A percentile compares a stretch with the other conserved stretches of the same genome.
Evolutionary conservation across 1,284 basidiomycete species (phyloP).

Genomic region (Ceratobasidium sp.): DNA sequence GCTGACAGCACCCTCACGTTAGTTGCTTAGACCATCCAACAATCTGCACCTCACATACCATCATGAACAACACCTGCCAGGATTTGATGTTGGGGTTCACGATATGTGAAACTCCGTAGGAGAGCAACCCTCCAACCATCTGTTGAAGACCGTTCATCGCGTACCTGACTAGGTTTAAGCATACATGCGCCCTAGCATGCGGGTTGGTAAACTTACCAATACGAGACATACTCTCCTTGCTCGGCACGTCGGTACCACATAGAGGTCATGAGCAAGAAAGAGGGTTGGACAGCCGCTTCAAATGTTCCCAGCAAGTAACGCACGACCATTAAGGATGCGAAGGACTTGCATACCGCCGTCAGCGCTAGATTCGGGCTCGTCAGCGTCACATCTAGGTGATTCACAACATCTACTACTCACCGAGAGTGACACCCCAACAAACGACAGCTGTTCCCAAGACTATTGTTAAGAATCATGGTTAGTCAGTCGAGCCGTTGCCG

Average conservation of each 20-base stretch:
- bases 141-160: slow-evolving; percentile 36
- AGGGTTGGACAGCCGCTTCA: slow-evolving; percentile 30
- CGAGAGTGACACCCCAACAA: slow-evolving; percentile 23
- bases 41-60: slow-evolving; percentile 2
- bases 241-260: slow-evolving; percentile 42
- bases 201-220: slow-evolving; percentile 12
- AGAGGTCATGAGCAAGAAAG: slow-evolving; percentile 41
- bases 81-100: slow-evolving; percentile 29
- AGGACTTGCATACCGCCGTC: slow-evolving; percentile 42
- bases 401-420: background rate
- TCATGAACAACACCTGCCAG: slow-evolving; percentile 36
- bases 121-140: slow-evolving; percentile 32
- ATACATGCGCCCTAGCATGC: background rate
- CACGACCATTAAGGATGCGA: slow-evolving; percentile 40
- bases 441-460: slow-evolving; percentile 41
- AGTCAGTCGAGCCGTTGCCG: slow-evolving; percentile 23
- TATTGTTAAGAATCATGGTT: slow-evolving; percentile 35
- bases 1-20: background rate
- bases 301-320: slow-evolving; percentile 38
- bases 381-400: background rate
- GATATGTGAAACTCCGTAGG: slow-evolving; percentile 35
- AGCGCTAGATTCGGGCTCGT: slow-evolving; percentile 18
- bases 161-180: slow-evolving; percentile 5
- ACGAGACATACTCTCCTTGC: slow-evolving; percentile 35
- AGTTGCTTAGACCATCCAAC: background rate